Evolutionary conservation across 176 grass and related monocot genomes (phyloP).

Genomic region (Avena eriantha): DNA sequence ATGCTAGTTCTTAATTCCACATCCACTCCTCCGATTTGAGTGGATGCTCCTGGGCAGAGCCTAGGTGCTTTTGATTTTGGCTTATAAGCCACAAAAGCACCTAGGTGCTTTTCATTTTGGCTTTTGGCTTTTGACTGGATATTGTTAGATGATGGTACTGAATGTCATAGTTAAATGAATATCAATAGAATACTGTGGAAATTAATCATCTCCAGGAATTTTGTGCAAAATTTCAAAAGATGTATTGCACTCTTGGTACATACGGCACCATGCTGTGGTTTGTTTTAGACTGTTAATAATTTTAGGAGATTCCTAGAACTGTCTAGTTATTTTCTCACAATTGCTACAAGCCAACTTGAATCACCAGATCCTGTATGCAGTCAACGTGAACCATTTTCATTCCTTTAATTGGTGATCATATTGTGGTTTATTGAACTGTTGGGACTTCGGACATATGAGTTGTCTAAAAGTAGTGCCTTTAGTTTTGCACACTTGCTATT

Average conservation of each 20-base stretch:
- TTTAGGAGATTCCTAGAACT: neutral
- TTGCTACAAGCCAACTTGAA: neutral
- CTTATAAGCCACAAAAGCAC: too few species aligned
- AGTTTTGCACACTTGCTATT: neutral
- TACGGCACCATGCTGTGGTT: neutral
- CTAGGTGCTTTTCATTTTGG: too few species aligned
- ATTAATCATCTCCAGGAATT: neutral
- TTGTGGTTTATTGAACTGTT: constrained; percentile 6
- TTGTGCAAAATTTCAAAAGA: neutral
- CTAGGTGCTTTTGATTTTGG: too few species aligned
- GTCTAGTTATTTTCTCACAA: neutral
- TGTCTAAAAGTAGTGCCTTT: neutral
- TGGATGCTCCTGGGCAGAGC: too few species aligned
- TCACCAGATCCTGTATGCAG: constrained; percentile 5
- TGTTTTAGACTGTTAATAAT: constrained; percentile 3
- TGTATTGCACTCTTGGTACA: constrained; percentile 4
- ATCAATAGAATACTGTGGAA: neutral
- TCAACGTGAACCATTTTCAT: neutral
- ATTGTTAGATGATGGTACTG: neutral
- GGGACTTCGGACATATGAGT: neutral
- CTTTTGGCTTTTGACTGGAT: too few species aligned
- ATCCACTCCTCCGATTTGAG: too few species aligned
- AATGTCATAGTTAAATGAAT: neutral
- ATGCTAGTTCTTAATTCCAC: too few species aligned
- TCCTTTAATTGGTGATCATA: neutral